Percentiles rank a stretch among this genome's conserved stretches.
These are phyloP conservation scores for Spathaspora sp. DNA, from an alignment of 805 yeast genomes.

Conservation along the genomic window DNA sequence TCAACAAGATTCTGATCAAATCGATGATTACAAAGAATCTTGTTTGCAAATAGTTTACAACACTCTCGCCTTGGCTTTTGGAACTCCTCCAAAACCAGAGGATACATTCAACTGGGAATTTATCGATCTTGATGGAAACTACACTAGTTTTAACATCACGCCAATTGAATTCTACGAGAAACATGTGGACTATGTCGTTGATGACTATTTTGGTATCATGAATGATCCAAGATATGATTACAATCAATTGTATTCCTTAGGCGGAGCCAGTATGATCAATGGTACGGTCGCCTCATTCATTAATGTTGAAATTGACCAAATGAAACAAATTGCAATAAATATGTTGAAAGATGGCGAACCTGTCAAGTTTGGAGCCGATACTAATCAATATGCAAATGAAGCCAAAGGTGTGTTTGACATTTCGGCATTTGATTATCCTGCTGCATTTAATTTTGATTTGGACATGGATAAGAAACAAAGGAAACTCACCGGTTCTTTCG, in stretches of 20 bases:
- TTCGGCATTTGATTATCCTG: slow-evolving; percentile 38
- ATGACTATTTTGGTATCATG: slow-evolving; percentile 60
- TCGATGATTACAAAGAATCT: slow-evolving; percentile 28
- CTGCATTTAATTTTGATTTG: slow-evolving; percentile 33
- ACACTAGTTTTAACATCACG: slow-evolving; percentile 49
- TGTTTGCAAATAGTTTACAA: slow-evolving; percentile 63
- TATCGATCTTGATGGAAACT: slow-evolving; percentile 65
- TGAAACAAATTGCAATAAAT: slow-evolving; percentile 60
- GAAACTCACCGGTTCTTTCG: slow-evolving; percentile 49
- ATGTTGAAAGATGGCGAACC: slow-evolving; percentile 73
- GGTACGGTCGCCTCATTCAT: slow-evolving; percentile 69
- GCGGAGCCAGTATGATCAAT: slow-evolving; percentile 67
- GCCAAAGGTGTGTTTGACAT: slow-evolving; percentile 70
- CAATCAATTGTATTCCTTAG: slow-evolving; percentile 63
- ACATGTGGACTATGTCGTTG: slow-evolving; percentile 49
- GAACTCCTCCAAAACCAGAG: slow-evolving; percentile 73
- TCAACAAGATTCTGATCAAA: slow-evolving; percentile 35
- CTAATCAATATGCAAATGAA: slow-evolving; percentile 71
- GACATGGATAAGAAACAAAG: slow-evolving; percentile 62
- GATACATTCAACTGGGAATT: slow-evolving; percentile 73
- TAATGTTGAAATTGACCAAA: slow-evolving; percentile 56
- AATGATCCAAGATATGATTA: slow-evolving; percentile 80
- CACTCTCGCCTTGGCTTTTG: slow-evolving; percentile 64
- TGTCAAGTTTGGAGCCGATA: slow-evolving; percentile 85
- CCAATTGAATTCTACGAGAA: slow-evolving; percentile 63